These are phyloP conservation scores for Elsinoe australis DNA, from an alignment of 2,329 filamentous ascomycete genomes.

Conservation along the genomic window DNA sequence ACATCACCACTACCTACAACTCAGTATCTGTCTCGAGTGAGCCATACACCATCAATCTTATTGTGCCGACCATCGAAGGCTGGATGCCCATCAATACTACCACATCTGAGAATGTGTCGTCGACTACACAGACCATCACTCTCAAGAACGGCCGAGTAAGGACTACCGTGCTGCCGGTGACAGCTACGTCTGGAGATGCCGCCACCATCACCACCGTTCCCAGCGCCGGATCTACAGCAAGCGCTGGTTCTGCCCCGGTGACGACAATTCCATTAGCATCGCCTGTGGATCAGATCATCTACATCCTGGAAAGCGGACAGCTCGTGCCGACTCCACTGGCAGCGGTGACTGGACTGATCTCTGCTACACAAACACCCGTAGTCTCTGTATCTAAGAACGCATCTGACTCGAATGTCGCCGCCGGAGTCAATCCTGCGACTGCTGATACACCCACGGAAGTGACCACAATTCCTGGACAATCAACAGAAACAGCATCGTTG, in stretches of 20 bases:
- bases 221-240: not conserved
- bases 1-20: slow-evolving; percentile 4
- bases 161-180: not conserved
- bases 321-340: slow-evolving; percentile 14
- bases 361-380: not conserved
- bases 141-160: slow-evolving; percentile 1
- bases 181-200: too few species aligned
- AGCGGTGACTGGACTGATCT: slow-evolving; percentile 7
- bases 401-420: too few species aligned
- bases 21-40: not conserved
- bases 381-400: not conserved
- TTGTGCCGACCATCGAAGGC: slow-evolving; percentile 8
- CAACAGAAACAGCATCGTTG: not conserved
- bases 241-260: not conserved
- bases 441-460: not conserved
- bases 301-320: slow-evolving; percentile 5
- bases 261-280: not conserved
- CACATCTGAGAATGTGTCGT: not conserved
- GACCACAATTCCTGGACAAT: not conserved
- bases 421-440: not conserved
- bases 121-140: slow-evolving; percentile 1
- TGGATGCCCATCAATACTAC: slow-evolving; percentile 12
- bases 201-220: too few species aligned
- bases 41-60: slow-evolving; percentile 6
- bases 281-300: slow-evolving; percentile 11